A percentile compares a stretch with the other conserved stretches of the same genome.
phyloP scores from a whole-genome alignment of 257 asterid species.

The Solanum megistacrolobum region DNA sequence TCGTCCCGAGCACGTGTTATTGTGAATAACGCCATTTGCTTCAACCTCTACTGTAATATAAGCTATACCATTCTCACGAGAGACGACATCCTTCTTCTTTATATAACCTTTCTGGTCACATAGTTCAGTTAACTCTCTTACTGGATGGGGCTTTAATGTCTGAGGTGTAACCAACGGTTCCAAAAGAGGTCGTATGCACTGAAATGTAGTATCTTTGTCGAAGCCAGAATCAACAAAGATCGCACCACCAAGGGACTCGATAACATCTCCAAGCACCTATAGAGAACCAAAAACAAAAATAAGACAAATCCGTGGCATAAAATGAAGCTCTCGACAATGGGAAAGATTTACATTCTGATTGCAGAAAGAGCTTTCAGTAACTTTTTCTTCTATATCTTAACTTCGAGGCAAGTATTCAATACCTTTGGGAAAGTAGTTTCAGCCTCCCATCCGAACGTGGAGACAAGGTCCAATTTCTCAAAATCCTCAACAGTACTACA shows the following conservation, averaged over 20 bases:
- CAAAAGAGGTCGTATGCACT: slow-evolving; percentile 56
- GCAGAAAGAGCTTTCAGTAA: not conserved
- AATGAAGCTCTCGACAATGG: not conserved
- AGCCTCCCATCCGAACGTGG: slow-evolving; percentile 72
- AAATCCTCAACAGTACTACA: slow-evolving; percentile 10
- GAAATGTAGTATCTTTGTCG: slow-evolving; percentile 36
- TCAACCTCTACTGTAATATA: slow-evolving; percentile 41
- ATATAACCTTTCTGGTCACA: slow-evolving; percentile 38
- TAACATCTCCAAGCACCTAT: slow-evolving; percentile 82
- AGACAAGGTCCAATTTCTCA: slow-evolving; percentile 3
- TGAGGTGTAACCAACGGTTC: slow-evolving; percentile 75
- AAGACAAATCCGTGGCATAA: not conserved
- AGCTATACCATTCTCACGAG: slow-evolving; percentile 15
- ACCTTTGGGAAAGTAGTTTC: slow-evolving; percentile 70
- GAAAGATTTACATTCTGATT: not conserved
- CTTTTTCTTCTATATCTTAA: not conserved
- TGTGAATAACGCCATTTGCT: slow-evolving; percentile 38
- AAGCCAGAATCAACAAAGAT: slow-evolving; percentile 63
- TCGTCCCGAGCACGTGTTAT: slow-evolving; percentile 11
- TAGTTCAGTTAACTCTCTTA: slow-evolving; percentile 47
- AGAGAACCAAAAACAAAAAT: not conserved
- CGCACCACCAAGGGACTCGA: slow-evolving; percentile 81
- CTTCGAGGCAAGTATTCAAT: not conserved
- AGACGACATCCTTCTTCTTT: slow-evolving; percentile 9
- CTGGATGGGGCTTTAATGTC: slow-evolving; percentile 52